A percentile compares a stretch with the other conserved stretches of the same genome.
Evolutionary conservation across 352 stramenopile species (phyloP).

Genomic region (Achlya hypogyna): DNA sequence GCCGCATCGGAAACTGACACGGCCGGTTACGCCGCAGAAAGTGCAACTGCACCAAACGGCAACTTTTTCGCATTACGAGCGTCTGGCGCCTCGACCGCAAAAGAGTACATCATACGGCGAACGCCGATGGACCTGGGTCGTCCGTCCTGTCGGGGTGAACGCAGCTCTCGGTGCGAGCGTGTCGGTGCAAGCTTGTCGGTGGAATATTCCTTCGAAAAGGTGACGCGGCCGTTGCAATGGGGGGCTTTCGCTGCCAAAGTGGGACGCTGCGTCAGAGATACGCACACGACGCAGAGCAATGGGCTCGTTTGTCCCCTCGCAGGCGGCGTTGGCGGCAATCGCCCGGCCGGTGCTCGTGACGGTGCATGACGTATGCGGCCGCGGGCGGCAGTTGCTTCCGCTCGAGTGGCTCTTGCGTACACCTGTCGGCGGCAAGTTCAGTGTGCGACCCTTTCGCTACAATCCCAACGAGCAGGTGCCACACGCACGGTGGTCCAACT

Average conservation of each 20-base stretch:
- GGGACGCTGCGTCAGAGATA: not conserved
- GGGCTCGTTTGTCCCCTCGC: not conserved
- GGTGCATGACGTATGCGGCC: constrained; percentile 56
- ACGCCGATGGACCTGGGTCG: too few species aligned
- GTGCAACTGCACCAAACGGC: too few species aligned
- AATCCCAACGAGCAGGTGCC: constrained; percentile 34
- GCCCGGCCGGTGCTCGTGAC: constrained; percentile 48
- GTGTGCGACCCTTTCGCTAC: constrained; percentile 46
- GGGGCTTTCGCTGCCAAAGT: not conserved
- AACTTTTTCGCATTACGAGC: too few species aligned
- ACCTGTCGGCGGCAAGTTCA: constrained; percentile 25
- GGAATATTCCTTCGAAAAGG: too few species aligned
- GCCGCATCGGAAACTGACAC: not conserved
- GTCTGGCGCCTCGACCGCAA: too few species aligned
- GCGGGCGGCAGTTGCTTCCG: constrained; percentile 30
- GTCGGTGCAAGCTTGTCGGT: too few species aligned
- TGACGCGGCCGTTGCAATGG: too few species aligned
- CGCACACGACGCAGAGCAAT: too few species aligned
- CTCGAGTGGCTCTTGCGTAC: constrained; percentile 37
- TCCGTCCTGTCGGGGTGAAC: too few species aligned
- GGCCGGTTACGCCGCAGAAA: not conserved
- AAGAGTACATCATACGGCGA: too few species aligned
- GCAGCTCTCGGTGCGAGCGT: too few species aligned
- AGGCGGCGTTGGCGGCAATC: constrained; percentile 25
- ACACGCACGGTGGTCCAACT: not conserved